Base-by-base conservation (phyloP, 2,329 filamentous ascomycete genomes). In the Tolypocladium ovalisporum region DNA sequence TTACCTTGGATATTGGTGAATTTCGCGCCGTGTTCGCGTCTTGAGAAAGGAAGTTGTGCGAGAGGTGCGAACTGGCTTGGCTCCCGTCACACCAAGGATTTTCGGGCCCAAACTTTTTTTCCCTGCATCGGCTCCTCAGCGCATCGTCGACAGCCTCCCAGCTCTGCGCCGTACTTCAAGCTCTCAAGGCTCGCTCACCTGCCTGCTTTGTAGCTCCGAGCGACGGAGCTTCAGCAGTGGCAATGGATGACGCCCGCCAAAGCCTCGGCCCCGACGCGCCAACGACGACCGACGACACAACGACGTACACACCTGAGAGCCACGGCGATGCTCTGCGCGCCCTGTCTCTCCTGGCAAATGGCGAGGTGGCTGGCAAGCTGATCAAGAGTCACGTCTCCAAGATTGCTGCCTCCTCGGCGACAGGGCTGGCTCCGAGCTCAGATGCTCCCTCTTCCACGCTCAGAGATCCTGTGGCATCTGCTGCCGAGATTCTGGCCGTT, bases 401-500 rank as follows among this genome's bases (percentile, higher is more conserved):
- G 1, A 44, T 61, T 34, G n/a, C 24, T 10, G 51, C 32, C 29
- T 42, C 39, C 22, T 49, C 40, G 15, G 6, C 52, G 9, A 22
- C 55, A 22, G n/a, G 24, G 13, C 15, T n/a, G 27, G 13, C 5
- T 32, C n/a, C 40, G 35, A 27, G 27, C 4, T 22, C 44, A 13
- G 52, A n/a, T 39, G 56, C 27, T 36, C 59, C n/a, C 34, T 54
- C 22, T 13, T 44, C 27, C 59, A 19, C 58, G 7, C 40, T 42
- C 22, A 15, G 57, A 17, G 9, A 17, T 17, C 44, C 17, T 4
- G 44, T 49, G 3, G 54, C 58, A n/a, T 35, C 58, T 6, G 32
- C 52, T 22, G 55, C 60, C 13, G 61, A 63, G 22, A 58, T 63
- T 13, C 61, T 72, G 1, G 60, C 65, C 17, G 64, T 73, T 32